phyloP scores from a whole-genome alignment of 768 basidiomycete species.

The Xanthoconium stramineum region DNA sequence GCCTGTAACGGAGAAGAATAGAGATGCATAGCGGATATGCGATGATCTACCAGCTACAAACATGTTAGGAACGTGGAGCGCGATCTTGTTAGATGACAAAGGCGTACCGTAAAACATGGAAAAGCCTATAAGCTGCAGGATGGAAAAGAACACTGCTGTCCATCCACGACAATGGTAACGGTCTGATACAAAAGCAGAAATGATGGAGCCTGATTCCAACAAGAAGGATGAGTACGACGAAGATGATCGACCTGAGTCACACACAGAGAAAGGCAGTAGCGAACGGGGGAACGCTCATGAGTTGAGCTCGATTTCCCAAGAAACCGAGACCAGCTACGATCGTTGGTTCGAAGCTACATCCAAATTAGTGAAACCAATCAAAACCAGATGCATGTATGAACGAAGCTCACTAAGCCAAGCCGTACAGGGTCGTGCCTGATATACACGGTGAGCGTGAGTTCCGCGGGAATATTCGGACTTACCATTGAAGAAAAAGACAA shows the following conservation, averaged over 20 bases:
- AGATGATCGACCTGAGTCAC: constrained; percentile 13
- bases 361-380: constrained; percentile 33
- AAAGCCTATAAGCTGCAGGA: constrained; percentile 48
- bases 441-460: not conserved
- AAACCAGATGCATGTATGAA: constrained; percentile 22
- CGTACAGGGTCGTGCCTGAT: constrained; percentile 16
- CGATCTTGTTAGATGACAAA: not conserved
- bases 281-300: constrained; percentile 62
- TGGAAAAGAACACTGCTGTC: constrained; percentile 41
- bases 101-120: constrained; percentile 51
- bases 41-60: constrained; percentile 27
- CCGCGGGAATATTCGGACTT: constrained; percentile 4
- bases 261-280: constrained; percentile 46
- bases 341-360: constrained; percentile 63
- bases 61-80: not conserved
- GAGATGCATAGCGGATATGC: constrained; percentile 48
- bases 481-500: constrained; percentile 55
- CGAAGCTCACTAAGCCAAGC: constrained; percentile 24
- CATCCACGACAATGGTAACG: constrained; percentile 48
- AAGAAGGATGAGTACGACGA: not conserved
- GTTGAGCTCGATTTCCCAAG: constrained; percentile 49
- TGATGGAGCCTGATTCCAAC: constrained; percentile 32
- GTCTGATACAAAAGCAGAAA: constrained; percentile 51
- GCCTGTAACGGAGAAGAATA: constrained; percentile 56
- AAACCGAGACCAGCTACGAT: constrained; percentile 65